phyloP scores from a whole-genome alignment of 169 alveolate species.

The Plasmodium fragile region DNA sequence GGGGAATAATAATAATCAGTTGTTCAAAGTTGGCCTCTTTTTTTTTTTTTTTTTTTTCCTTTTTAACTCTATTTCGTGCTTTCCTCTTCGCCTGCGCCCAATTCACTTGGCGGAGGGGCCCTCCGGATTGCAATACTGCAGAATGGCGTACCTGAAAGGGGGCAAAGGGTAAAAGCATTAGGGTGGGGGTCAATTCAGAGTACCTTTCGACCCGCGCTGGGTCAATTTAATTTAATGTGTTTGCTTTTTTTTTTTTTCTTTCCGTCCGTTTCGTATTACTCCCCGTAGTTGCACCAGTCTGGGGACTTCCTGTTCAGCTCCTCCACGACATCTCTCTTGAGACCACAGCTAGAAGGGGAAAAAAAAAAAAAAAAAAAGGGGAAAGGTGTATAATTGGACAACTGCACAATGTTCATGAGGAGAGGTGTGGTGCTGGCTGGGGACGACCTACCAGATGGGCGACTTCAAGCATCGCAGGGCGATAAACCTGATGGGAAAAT shows the following conservation, averaged over 20 bases:
- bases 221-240: neutral
- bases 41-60: neutral
- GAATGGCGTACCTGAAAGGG: constrained; percentile 45
- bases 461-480: constrained; percentile 62
- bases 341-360: constrained; percentile 32
- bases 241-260: constrained; percentile 18
- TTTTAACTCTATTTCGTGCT: neutral
- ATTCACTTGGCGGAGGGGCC: neutral
- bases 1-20: neutral
- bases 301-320: constrained; percentile 28
- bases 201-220: neutral
- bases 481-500: constrained; percentile 36
- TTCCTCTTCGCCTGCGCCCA: neutral
- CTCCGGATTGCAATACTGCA: constrained; percentile 25
- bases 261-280: constrained; percentile 27
- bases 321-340: constrained; percentile 25
- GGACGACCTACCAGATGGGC: constrained; percentile 27
- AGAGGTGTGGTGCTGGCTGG: neutral
- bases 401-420: neutral
- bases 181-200: neutral
- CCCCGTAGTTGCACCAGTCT: constrained; percentile 74
- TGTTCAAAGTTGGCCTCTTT: neutral
- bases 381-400: neutral
- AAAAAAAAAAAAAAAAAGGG: neutral
- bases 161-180: neutral